Evolutionary conservation across 371 early-diverging fungal species (phyloP), one percentile per base, ranked within the genome.

Genomic region (Mucor indicus): DNA sequence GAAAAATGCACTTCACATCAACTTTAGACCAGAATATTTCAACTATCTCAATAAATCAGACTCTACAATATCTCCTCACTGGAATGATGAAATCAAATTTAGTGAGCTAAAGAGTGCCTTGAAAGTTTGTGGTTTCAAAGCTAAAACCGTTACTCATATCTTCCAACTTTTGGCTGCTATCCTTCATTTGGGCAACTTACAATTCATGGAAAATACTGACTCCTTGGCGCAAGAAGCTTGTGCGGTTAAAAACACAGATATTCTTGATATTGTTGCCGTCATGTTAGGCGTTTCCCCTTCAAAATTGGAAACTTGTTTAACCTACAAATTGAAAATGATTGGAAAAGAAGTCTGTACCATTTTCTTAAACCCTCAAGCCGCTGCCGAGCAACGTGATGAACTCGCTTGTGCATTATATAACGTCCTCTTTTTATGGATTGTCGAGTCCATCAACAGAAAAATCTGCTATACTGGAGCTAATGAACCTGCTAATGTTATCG

Each of bases 251-350:
- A 89, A 91, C 48, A 53, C 51, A 2, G 85, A 86, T n/a, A 73
- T 70, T 7, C 59, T 93, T 11, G 90, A 86, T 10, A 60, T 80
- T 20, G 89, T 84, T 4, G 86, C 96, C n/a, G 75, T 80, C 44
- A 73, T 90, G 39, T 72, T 97, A 13, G 95, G 92, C 44, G 86
- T 97, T 0, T 66, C 80, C 1, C 67, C 90, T 27, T 58, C 75
- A 19, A 83, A 81, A 44, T 67, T 98, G 23, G 88, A 90, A 46
- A 67, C 72, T 0, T 58, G 55, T 8, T 59, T 67, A 43, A 75
- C 75, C 0, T 75, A 75, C 36, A 66, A 69, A 46, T 52, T 75
- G 1, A 63, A 64, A 17, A 33, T 67, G 15, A 71, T 75, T 19
- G 75, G 77, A 15, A 74, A 77, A 35, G 84, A 85, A 55, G 62